Evolutionary conservation across 2,329 filamentous ascomycete species (phyloP), one percentile per base, ranked within the genome.

Genomic region (Saccharata proteae): DNA sequence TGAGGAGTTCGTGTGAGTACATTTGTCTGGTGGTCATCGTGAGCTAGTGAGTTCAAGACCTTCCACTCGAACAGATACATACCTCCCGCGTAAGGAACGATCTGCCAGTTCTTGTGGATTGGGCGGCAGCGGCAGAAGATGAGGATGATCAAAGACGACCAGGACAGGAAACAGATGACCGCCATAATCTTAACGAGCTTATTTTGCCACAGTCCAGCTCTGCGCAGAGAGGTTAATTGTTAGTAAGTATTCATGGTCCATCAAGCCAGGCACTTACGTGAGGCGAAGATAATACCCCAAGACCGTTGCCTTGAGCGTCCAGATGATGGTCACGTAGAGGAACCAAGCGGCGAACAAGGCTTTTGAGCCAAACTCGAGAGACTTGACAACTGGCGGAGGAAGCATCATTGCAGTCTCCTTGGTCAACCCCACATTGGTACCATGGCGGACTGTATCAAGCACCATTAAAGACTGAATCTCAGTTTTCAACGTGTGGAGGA

Each of bases 241-340:
- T 32, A 17, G 22, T 23, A 19, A 6, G 29, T 32, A 2, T 23
- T 23, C 5, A 17, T 17, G 16, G 22, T 32, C 6, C 11, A 27
- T 7, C 5, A 7, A 21, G 19, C n/a, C 7, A 4, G 3, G 1
- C 5, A 40, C 55, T 27, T 46, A 61, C 58, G 59, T 63, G 37
- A 64, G 48, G 24, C 60, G 51, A 27, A 51, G 46, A 38, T 58
- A 62, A 35, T 62, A 57, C 36, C 53, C 62, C n/a, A 62, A 40
- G 42, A 62, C 58, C 37, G 55, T 57, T 4, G 49, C 55, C 36
- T 64, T 63, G 15, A 64, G 43, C 4, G 27, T 48, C 55, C 60
- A 63, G 12, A 63, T 61, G 11, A 63, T 40, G 4, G 53, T 54
- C 5, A 58, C 47, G 33, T 63, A 63, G 30, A 54, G 51, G 26